Evolutionary conservation across 1,284 basidiomycete species (phyloP), one percentile per base, ranked within the genome.

Genomic region (Phylloboletellus chloephorus): DNA sequence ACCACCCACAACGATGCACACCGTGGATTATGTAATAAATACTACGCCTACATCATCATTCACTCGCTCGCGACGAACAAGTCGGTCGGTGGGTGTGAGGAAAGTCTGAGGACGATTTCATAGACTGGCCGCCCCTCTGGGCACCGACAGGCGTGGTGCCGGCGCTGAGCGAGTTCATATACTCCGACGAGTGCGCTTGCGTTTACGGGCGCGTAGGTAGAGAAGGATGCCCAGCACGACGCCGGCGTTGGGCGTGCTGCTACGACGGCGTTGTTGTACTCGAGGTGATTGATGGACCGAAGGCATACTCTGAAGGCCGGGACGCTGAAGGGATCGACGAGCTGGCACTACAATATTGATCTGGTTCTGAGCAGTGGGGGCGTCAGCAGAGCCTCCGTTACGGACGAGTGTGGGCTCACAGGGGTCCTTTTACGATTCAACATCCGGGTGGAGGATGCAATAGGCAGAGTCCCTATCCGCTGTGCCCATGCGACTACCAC

Each of bases 141-240:
- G 53, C 8, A 3, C 44, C 33, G 29, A 61, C 44, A 5, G 60
- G 61, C 4, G 48, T 4, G n/a, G 37, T 31, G 9, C 60, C 62
- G 0, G 36, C 43, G 31, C 39, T 44, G 35, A 60, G 43, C 15
- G 56, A 46, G 13, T 63, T 52, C 24, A 63, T 54, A 48, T 75
- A 78, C 47, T 75, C 73, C 6, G 72, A 65, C 3, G 76, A 76
- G 2, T 66, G 30, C 60, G 67, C 20, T 54, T 64, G 41, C 59
- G 63, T 32, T 61, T 65, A 15, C 66, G 59, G 9, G 61, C 58
- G 25, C 65, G 60, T n/a, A 66, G 47, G 41, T 63, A 56, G 39
- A 68, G 45, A 21, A 69, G 19, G 5, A 51, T 23, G 33, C 53
- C 50, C 3, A 65, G 39, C 2, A 56, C 36, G 35, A 67, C 19